phyloP scores from a whole-genome alignment of 805 yeast species.

The Spathaspora arborariae region DNA sequence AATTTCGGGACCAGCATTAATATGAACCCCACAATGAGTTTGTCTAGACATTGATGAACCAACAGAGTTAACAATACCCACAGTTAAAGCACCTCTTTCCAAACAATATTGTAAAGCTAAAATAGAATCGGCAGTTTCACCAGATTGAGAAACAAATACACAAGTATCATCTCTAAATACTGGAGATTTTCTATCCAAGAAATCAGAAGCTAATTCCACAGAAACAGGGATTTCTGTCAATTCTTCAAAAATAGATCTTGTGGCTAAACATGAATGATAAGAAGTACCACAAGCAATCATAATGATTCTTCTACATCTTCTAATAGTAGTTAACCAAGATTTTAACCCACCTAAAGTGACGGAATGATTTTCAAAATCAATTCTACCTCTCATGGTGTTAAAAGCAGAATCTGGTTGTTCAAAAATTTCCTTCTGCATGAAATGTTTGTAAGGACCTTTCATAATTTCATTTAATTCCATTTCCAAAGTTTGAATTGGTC shows the following conservation, averaged over 20 bases:
- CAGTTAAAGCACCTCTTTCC: constrained; percentile 95
- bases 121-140: constrained; percentile 98
- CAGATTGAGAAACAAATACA: constrained; percentile 96
- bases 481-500: constrained; percentile 95
- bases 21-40: constrained; percentile 99
- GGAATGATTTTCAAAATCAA: constrained; percentile 76
- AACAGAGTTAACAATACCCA: constrained; percentile 95
- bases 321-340: constrained; percentile 77
- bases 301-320: constrained; percentile 91
- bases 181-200: constrained; percentile 92
- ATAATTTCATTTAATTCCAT: constrained; percentile 96
- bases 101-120: constrained; percentile 91
- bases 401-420: constrained; percentile 98
- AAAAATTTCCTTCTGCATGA: constrained; percentile 97
- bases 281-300: constrained; percentile 99
- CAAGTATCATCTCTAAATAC: constrained; percentile 98
- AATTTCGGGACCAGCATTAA: constrained; percentile 98
- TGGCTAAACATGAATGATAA: constrained; percentile 96
- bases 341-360: constrained; percentile 89
- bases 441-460: constrained; percentile 95
- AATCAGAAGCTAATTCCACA: constrained; percentile 92
- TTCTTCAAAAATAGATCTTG: constrained; percentile 94
- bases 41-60: constrained; percentile 96
- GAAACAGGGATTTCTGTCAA: constrained; percentile 91
- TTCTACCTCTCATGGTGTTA: constrained; percentile 99